Base-by-base conservation (phyloP, 1,284 basidiomycete species). In the Marasmius tenuissimus region DNA sequence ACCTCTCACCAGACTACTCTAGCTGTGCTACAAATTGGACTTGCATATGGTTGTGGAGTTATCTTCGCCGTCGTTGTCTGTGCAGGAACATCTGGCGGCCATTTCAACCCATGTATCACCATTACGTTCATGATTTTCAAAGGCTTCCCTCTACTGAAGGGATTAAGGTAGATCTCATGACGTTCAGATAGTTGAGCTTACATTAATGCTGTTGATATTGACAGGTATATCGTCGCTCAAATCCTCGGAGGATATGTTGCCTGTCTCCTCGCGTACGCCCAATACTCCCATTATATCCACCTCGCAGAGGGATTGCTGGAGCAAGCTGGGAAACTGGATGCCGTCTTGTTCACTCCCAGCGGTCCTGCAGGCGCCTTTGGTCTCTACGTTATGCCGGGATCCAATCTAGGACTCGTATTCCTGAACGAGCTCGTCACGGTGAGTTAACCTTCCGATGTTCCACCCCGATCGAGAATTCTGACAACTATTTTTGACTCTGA, bases 211-310 rank as follows among this genome's bases (percentile, higher is more conserved):
- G 60, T 34, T 4, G 27, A 27, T 27, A 16, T 54, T n/a, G 12
- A 10, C 60, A 87, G 87, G 70, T 89, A 87, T 66, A 85, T 90
- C 58, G 60, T 83, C 11, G 81, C 85, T 1, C 88, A 91, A 68
- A 80, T 87, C 60, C 63, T 89, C 4, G 88, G 87, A 14, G 82
- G 81, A 18, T 90, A 85, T 67, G 70, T 90, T 64, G 88, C 85
- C 0, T 83, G 81, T 61, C 70, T 86, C 33, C 63, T 88, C 35
- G 70, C 87, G 47, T 89, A 90, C 69, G 78, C 79, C 4, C 87
- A 90, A 69, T 91, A 85, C 78, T 80, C 82, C 63, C 76, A 80
- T 40, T 63, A 84, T 39, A 76, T 91, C 42, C 65, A 75, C 50
- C 75, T 78, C 38, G 78, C 78, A 3, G 82, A 84, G 63, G 71